Conservation (phyloP, 768 basidiomycete genomes). For the Tricholoma matsutake region DNA sequence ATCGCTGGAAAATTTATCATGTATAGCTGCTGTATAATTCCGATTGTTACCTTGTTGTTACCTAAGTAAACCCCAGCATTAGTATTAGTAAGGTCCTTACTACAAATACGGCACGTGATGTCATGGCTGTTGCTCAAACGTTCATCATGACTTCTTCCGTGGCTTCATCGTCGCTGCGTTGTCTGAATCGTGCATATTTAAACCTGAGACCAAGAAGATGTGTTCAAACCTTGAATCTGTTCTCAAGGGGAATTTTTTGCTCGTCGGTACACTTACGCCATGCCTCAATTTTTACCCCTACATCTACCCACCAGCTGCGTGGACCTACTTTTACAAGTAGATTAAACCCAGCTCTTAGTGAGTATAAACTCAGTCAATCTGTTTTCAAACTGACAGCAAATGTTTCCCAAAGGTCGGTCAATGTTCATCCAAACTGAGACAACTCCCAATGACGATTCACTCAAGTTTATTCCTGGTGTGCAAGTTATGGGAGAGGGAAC, state of each 20-base stretch:
- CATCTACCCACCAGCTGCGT: slow-evolving; percentile 19
- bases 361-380: slow-evolving; percentile 10
- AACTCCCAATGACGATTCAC: slow-evolving; percentile 95
- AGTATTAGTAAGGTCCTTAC: too few species aligned
- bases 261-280: slow-evolving; percentile 15
- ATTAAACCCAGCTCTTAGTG: slow-evolving; percentile 32
- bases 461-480: slow-evolving; percentile 96
- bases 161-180: slow-evolving; percentile 14
- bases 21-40: too few species aligned
- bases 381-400: background rate
- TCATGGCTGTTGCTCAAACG: slow-evolving; percentile 7
- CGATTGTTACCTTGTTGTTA: too few species aligned
- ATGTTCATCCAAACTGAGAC: slow-evolving; percentile 99
- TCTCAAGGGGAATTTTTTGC: slow-evolving; percentile 4
- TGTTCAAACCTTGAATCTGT: background rate
- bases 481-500: slow-evolving; percentile 85
- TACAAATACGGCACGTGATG: too few species aligned
- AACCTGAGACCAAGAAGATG: slow-evolving; percentile 2
- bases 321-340: slow-evolving; percentile 14
- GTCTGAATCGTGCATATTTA: slow-evolving; percentile 8
- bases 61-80: too few species aligned
- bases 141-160: slow-evolving; percentile 11
- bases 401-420: slow-evolving; percentile 54
- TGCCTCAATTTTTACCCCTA: slow-evolving; percentile 21
- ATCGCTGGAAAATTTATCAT: too few species aligned